Base-by-base conservation (phyloP, 2,329 filamentous ascomycete genomes). In the Neofusicoccum sp. region DNA sequence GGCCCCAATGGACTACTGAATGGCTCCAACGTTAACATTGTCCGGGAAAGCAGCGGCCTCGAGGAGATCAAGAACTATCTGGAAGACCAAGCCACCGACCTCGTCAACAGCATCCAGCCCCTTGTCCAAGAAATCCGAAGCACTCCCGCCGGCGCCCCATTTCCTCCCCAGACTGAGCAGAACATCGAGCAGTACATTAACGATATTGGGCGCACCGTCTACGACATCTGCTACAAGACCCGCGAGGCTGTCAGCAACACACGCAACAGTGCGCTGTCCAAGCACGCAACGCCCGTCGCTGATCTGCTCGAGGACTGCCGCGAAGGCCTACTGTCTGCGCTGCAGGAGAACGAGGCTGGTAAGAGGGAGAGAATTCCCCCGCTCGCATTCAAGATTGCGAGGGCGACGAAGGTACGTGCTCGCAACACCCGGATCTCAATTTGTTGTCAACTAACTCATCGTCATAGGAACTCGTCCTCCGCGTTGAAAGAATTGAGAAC, bases 351-450 rank as follows among this genome's bases (percentile, higher is more conserved):
- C 39, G 85, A 85, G 39, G 89, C 88, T 31, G 80, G 85, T 67
- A 83, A 85, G 7, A 83, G 89, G 31, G 84, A 82, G 3, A 83
- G 86, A 33, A 79, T 96, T 56, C 91, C 91, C 9, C 91, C 91
- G 2, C 87, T 95, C 68, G 91, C 91, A n/a, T 96, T 96, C 76
- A 90, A 92, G 76, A 89, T 94, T 72, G 92, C 90, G 6, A 84
- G 90, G 64, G 90, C 93, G 76, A 90, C 89, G 58, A 95, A 94
- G 80, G 91, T 74, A 67, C 39, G 70, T 48, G 2, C 11, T 16
- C 11, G n/a, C 12, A 65, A 64, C 4, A 16, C 1, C 37, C 47
- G 3, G 22, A 48, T 36, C 39, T n/a, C 6, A 43, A 14, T 22
- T 14, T 43, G 3, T 41, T 29, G 29, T 2, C 11, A 9, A 8